Conservation (phyloP, 2,329 filamentous ascomycete genomes). For the Ophiobolus disseminans region DNA sequence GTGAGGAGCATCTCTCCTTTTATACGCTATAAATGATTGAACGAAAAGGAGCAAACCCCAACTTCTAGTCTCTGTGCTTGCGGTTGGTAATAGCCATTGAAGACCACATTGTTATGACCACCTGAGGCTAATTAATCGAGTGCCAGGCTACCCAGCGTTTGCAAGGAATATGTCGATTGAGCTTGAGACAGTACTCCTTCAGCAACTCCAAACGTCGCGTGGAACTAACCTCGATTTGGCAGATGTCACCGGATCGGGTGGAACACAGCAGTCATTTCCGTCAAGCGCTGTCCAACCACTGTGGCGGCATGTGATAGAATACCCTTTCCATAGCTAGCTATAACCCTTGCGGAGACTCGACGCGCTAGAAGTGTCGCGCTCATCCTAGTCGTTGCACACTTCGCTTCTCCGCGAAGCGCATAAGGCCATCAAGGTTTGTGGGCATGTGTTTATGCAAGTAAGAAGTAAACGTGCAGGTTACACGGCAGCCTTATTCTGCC, state of each 20-base stretch:
- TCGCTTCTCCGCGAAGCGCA: conserved; percentile 6
- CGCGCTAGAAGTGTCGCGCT: conserved; percentile 1
- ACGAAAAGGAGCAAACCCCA: no score
- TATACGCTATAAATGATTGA: no score
- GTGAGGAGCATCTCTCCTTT: no score
- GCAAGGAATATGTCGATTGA: no score
- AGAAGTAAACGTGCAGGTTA: conserved; percentile 11
- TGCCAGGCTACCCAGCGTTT: no score
- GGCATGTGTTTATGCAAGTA: background rate
- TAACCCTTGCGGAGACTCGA: conserved; percentile 6
- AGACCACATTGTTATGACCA: no score
- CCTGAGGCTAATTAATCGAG: no score
- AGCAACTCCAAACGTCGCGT: conserved; percentile 2
- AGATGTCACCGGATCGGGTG: conserved; percentile 41
- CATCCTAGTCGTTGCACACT: conserved; percentile 7
- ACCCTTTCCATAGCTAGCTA: conserved; percentile 10
- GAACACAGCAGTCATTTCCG: conserved; percentile 28
- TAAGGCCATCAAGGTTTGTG: no score
- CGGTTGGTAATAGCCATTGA: no score
- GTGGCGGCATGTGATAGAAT: conserved; percentile 36
- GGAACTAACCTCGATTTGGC: conserved; percentile 32
- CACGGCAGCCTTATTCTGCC: conserved; percentile 24
- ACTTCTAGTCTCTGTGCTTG: no score
- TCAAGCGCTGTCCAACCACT: conserved; percentile 23
- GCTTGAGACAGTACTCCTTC: no score